Evolutionary conservation across 441 rosid species (phyloP).

Genomic region (Arabidopsis hybrid): DNA sequence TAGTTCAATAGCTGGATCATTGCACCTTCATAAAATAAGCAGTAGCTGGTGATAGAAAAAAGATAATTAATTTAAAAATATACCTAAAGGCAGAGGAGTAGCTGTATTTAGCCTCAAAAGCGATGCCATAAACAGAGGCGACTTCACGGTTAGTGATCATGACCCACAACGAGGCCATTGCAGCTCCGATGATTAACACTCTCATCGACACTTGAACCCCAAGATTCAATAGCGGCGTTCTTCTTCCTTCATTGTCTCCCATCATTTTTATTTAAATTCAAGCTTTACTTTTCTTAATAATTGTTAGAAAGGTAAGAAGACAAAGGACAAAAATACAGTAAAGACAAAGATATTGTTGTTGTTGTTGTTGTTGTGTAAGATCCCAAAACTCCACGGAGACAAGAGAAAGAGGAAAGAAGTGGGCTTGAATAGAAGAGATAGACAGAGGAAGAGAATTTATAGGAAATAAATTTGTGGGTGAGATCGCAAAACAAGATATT

Average conservation of each 20-base stretch:
- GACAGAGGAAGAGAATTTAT: conserved; percentile 29
- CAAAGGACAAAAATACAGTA: background rate
- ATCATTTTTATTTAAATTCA: conserved; percentile 17
- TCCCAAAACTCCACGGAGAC: conserved; percentile 21
- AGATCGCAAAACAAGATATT: conserved; percentile 37
- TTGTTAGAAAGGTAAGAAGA: background rate
- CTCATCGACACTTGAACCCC: conserved; percentile 42
- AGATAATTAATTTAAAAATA: background rate
- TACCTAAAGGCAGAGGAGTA: conserved; percentile 36
- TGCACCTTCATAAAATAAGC: conserved; percentile 1
- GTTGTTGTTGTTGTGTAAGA: conserved; percentile 27
- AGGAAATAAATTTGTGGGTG: conserved; percentile 36
- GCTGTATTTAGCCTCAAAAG: conserved; percentile 41
- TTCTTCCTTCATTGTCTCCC: conserved; percentile 33
- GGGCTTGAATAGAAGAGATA: conserved; percentile 18
- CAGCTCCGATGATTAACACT: conserved; percentile 40
- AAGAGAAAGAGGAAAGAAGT: conserved; percentile 34
- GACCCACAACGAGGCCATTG: conserved; percentile 37
- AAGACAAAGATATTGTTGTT: conserved; percentile 31
- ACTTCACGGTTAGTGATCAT: conserved; percentile 44
- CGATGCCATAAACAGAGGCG: conserved; percentile 43
- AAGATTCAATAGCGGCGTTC: conserved; percentile 30
- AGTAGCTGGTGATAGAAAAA: conserved; percentile 1
- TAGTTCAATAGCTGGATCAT: background rate
- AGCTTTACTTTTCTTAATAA: conserved; percentile 26